Conservation (phyloP, 192 early-diverging fungal species). For the Coemansia sp. region DNA sequence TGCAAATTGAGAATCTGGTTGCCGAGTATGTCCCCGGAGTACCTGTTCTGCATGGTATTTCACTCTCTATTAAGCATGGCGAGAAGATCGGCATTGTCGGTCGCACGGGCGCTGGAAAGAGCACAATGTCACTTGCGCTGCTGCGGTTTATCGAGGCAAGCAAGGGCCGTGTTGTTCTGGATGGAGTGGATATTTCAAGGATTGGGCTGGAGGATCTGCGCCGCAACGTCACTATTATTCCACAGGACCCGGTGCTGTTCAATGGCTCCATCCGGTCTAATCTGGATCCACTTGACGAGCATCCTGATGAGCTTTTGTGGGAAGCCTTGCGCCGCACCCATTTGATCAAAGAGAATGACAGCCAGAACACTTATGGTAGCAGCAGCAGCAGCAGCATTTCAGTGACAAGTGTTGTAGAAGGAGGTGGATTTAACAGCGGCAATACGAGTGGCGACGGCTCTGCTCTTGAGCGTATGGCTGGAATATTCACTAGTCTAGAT, state of each 20-base stretch:
- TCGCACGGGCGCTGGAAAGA: conserved; percentile 82
- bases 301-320: conserved; percentile 73
- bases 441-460: neutral
- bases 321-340: conserved; percentile 72
- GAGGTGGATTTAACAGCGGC: neutral
- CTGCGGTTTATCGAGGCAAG: conserved; percentile 76
- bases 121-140: conserved; percentile 66
- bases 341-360: conserved; percentile 48
- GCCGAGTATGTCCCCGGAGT: conserved; percentile 77
- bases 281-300: conserved; percentile 83
- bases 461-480: conserved; percentile 13
- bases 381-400: neutral
- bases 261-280: conserved; percentile 78
- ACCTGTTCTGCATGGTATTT: conserved; percentile 48
- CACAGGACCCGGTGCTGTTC: conserved; percentile 84
- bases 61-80: conserved; percentile 64
- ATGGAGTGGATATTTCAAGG: conserved; percentile 71
- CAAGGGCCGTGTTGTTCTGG: conserved; percentile 66
- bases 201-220: conserved; percentile 80
- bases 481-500: conserved; percentile 59
- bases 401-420: neutral
- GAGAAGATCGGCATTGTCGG: conserved; percentile 91
- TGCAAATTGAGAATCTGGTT: conserved; percentile 62
- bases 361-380: neutral
- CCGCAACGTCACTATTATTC: conserved; percentile 77